These are phyloP conservation scores for Magnaporthiopsis rhizophila DNA, from an alignment of 2,329 filamentous ascomycete species.

Conservation along the genomic window DNA sequence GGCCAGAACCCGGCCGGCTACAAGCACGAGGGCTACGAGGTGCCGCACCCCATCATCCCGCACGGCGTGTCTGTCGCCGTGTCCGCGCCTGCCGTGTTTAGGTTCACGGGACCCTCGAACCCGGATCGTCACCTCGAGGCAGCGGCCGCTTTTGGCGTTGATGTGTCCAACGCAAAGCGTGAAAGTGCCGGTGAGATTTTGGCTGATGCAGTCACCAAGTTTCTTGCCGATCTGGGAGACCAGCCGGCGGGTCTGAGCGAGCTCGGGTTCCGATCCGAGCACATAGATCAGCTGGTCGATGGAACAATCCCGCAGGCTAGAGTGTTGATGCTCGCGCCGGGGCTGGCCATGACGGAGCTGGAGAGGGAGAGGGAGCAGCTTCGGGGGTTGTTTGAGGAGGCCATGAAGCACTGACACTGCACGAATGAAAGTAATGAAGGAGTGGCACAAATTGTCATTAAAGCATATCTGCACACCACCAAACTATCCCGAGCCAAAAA, in stretches of 20 bases:
- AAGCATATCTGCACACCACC: neutral
- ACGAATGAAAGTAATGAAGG: neutral
- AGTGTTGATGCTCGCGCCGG: constrained; percentile 87
- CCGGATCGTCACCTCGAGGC: constrained; percentile 85
- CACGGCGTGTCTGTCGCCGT: constrained; percentile 95
- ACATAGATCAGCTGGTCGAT: constrained; percentile 81
- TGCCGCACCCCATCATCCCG: constrained; percentile 73
- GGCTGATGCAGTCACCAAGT: constrained; percentile 71
- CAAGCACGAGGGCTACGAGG: constrained; percentile 77
- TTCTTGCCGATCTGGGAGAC: constrained; percentile 76
- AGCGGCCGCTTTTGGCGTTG: constrained; percentile 84
- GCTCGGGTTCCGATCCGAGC: constrained; percentile 66
- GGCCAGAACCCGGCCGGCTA: constrained; percentile 83
- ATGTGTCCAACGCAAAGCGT: constrained; percentile 77
- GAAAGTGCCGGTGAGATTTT: constrained; percentile 87
- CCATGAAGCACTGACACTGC: constrained; percentile 32
- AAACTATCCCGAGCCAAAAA: neutral
- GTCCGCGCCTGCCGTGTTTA: constrained; percentile 87
- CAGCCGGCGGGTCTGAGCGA: constrained; percentile 81
- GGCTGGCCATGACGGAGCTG: constrained; percentile 56
- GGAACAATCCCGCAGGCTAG: constrained; percentile 88
- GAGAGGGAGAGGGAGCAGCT: constrained; percentile 66
- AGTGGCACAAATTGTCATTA: neutral
- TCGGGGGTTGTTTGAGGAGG: constrained; percentile 57
- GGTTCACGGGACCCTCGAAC: constrained; percentile 84